Base-by-base conservation (phyloP, 148 eudicot species). In the Persicaria tinctoria region DNA sequence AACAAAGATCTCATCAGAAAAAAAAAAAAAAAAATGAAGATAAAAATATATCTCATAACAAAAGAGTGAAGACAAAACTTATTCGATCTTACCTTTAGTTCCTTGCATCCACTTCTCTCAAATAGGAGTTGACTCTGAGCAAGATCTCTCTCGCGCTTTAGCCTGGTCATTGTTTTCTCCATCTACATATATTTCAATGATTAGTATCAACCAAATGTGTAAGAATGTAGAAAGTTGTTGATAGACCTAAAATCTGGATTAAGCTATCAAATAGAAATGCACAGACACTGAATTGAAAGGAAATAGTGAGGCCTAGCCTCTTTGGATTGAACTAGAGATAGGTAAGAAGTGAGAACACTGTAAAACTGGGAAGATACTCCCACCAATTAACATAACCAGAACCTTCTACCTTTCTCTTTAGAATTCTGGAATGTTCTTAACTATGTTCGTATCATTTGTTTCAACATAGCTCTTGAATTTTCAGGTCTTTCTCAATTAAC, bases 91-190 rank as follows among this genome's bases (percentile, higher is more conserved):
- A 92, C 99, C 97, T 85, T 89, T 74, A 51, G 82, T 79, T 92
- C 92, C 87, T 92, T 95, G 49, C 77, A 80, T 55, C 85, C 74
- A 69, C 86, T 90, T 82, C 86, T 86, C 88, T 90, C 97, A 20
- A 78, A 80, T 81, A 86, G 94, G 78, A 95, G 97, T 76, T 89
- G 88, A 73, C 86, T 82, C 77, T 88, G 84, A 20, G 90, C 96
- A 80, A 80, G 70, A 79, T 90, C 96, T 79, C 96, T 77, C 76
- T 90, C 87, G 12, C 90, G 86, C 85, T 90, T 95, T 66, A 92
- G 90, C 89, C 90, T 97, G 78, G 81, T 83, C 88, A 90, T 82
- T 80, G 92, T 93, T 74, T 72, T 88, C 87, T 92, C 97, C 97
- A 95, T 81, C 99, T 95, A 71, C 55, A 71, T 11, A 78, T 74